A percentile compares a stretch with the other conserved stretches of the same genome.
phyloP scores from a whole-genome alignment of 352 stramenopile genomes.

The Phytophthora idaei region DNA sequence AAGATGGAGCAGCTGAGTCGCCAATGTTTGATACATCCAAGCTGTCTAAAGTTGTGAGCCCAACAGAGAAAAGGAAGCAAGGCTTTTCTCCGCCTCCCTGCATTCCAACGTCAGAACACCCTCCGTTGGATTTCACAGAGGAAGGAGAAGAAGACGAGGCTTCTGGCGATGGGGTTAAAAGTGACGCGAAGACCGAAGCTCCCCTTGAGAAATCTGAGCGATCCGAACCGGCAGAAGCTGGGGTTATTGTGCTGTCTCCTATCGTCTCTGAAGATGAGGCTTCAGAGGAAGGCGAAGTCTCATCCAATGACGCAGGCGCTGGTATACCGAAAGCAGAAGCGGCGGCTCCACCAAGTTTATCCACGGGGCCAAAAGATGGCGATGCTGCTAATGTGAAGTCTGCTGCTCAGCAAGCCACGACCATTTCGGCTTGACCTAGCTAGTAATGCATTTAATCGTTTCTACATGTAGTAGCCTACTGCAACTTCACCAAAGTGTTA shows the following conservation, averaged over 20 bases:
- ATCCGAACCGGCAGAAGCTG: constrained; percentile 2
- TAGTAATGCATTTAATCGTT: constrained; percentile 23
- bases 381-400: constrained; percentile 16
- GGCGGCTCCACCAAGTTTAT: constrained; percentile 15
- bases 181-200: not conserved
- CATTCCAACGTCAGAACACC: constrained; percentile 33
- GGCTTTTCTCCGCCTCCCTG: constrained; percentile 28
- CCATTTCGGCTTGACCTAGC: constrained; percentile 30
- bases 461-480: constrained; percentile 30
- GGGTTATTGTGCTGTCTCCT: constrained; percentile 8
- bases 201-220: constrained; percentile 7
- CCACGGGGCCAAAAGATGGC: constrained; percentile 8
- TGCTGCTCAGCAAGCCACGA: constrained; percentile 31
- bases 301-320: constrained; percentile 7
- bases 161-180: not conserved
- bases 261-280: constrained; percentile 33
- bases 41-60: constrained; percentile 37
- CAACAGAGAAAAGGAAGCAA: constrained; percentile 40
- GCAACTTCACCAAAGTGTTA: constrained; percentile 11
- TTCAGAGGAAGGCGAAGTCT: constrained; percentile 19
- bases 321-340: constrained; percentile 6
- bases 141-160: constrained; percentile 15
- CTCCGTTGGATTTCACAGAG: constrained; percentile 35
- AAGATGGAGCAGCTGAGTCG: constrained; percentile 25
- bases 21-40: constrained; percentile 33